Evolutionary conservation across 371 early-diverging fungal species (phyloP).

Genomic region (Coemansia sp.): DNA sequence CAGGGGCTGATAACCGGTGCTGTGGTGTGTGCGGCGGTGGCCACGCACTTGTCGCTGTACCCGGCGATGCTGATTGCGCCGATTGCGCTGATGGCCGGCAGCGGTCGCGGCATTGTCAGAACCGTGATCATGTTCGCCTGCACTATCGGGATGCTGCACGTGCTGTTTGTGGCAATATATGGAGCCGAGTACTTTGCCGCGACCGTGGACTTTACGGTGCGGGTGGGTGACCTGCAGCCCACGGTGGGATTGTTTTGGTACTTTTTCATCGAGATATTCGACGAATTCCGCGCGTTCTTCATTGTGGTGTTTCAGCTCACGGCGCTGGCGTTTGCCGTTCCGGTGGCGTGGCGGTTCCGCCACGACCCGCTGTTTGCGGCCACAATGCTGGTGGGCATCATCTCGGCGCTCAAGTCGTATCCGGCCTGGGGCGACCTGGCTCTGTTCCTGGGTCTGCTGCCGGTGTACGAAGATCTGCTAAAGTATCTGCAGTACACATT

Average conservation of each 20-base stretch:
- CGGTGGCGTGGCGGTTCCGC: constrained; percentile 65
- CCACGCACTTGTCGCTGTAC: constrained; percentile 78
- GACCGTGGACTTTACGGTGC: constrained; percentile 50
- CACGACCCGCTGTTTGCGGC: constrained; percentile 76
- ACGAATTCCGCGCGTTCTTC: constrained; percentile 93
- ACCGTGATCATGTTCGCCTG: constrained; percentile 21
- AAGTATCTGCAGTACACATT: constrained; percentile 72
- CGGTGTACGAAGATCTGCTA: constrained; percentile 77
- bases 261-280: constrained; percentile 97
- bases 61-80: constrained; percentile 78
- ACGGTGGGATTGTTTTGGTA: constrained; percentile 97
- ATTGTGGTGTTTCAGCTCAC: constrained; percentile 88
- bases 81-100: constrained; percentile 52
- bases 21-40: constrained; percentile 70
- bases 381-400: constrained; percentile 66
- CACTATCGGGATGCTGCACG: constrained; percentile 14
- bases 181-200: constrained; percentile 39
- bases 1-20: constrained; percentile 55
- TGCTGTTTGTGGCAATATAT: constrained; percentile 19
- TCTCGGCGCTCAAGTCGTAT: constrained; percentile 87
- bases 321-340: constrained; percentile 77
- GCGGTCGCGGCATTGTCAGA: background rate
- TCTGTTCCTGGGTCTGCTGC: constrained; percentile 75
- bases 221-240: constrained; percentile 87
- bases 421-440: constrained; percentile 85